Conservation (phyloP, 176 grass and related monocot genomes). For the Coix lacrymajobi region DNA sequence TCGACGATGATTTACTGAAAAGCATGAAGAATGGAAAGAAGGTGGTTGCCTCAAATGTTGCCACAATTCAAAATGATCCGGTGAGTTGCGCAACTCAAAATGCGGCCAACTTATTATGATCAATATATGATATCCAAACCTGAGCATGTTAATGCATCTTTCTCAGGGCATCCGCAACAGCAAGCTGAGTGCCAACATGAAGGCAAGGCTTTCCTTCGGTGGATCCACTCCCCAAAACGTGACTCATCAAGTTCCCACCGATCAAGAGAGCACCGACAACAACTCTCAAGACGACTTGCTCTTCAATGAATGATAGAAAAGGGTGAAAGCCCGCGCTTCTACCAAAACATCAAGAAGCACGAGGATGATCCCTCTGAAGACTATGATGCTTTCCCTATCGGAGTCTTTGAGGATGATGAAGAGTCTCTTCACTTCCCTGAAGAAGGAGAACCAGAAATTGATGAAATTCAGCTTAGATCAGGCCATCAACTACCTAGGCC, state of each 20-base stretch:
- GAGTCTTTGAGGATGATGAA: background rate
- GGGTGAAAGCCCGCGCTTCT: too few relatives aligned
- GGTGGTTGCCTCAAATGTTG: background rate
- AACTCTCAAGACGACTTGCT: background rate
- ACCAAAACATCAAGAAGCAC: too few relatives aligned
- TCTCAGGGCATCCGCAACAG: background rate
- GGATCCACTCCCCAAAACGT: background rate
- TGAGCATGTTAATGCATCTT: background rate
- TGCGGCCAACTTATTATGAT: background rate
- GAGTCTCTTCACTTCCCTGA: background rate
- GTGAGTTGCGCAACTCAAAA: background rate
- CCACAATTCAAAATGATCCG: background rate
- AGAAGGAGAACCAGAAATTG: background rate
- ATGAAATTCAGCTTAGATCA: background rate
- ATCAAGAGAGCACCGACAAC: background rate
- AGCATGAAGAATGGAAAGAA: background rate
- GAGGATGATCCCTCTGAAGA: fast-evolving
- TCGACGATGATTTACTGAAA: background rate
- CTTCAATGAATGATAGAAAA: background rate
- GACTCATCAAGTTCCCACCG: too few relatives aligned
- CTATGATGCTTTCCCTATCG: background rate
- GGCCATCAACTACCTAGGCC: background rate
- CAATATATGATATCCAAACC: background rate
- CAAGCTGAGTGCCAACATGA: background rate
- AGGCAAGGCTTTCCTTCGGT: background rate